Percentiles rank a stretch among this genome's conserved stretches.
phyloP scores from a whole-genome alignment of 148 eudicot species.

The Pharnaceum exiguum region DNA sequence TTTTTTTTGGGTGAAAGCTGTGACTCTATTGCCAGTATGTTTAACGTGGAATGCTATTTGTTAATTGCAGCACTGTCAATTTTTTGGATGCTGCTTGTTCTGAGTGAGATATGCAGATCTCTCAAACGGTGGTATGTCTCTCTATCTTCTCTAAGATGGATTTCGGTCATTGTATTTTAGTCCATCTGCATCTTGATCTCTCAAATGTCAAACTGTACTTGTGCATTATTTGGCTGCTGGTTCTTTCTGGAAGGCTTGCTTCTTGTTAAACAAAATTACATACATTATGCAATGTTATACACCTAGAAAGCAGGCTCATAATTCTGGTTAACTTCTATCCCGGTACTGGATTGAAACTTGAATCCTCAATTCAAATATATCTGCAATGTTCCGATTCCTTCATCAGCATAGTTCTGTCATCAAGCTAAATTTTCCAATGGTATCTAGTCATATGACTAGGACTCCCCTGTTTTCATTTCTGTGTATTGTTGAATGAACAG shows the following conservation, averaged over 20 bases:
- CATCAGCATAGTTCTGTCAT: not conserved
- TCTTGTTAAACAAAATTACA: not conserved
- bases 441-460: not conserved
- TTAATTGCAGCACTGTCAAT: slow-evolving; percentile 5
- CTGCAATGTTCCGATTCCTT: slow-evolving; percentile 1
- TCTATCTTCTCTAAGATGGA: not conserved
- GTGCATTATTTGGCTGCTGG: not conserved
- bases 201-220: not conserved
- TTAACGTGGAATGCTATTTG: not conserved
- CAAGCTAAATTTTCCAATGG: not conserved
- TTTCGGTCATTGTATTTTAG: not conserved
- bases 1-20: too few relatives aligned
- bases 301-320: not conserved
- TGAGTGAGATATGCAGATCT: not conserved
- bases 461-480: not conserved
- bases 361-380: too few relatives aligned
- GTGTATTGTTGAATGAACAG: not conserved
- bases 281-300: not conserved
- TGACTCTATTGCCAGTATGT: too few relatives aligned
- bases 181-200: not conserved
- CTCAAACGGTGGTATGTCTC: not conserved
- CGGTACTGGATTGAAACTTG: not conserved
- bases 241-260: not conserved
- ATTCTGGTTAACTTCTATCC: not conserved
- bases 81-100: not conserved